Evolutionary conservation across 2,329 filamentous ascomycete genomes (phyloP).

Genomic region (Colletotrichum cordylinicola): DNA sequence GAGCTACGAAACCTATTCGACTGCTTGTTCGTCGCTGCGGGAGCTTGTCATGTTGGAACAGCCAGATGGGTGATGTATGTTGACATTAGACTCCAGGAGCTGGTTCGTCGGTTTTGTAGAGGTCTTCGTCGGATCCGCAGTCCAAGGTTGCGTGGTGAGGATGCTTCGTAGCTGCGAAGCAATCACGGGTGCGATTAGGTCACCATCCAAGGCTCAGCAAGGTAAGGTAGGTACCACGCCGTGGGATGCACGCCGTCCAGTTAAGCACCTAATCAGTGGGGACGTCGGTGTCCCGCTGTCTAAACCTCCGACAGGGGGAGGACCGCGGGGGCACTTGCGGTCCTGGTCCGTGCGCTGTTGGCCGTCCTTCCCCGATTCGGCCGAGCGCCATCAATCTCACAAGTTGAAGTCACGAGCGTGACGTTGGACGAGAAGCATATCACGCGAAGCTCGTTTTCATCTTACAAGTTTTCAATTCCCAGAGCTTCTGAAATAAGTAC

Average conservation of each 20-base stretch:
- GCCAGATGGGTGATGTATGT: neutral
- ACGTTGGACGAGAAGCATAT: neutral
- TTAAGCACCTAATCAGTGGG: slow-evolving; percentile 10
- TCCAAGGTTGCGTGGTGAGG: neutral
- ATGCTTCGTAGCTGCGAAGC: neutral
- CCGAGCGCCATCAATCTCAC: neutral
- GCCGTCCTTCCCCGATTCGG: neutral
- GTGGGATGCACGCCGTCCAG: neutral
- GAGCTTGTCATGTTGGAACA: slow-evolving; percentile 12
- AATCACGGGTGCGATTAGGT: slow-evolving; percentile 21
- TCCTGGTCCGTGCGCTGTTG: neutral
- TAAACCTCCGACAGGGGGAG: slow-evolving; percentile 3
- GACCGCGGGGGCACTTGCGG: neutral
- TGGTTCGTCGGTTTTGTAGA: too few species aligned
- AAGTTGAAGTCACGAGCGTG: neutral
- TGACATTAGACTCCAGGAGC: neutral
- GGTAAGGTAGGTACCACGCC: neutral
- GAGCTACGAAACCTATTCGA: slow-evolving; percentile 11
- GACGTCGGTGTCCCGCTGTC: neutral
- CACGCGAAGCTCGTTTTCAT: neutral
- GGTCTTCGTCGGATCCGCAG: neutral
- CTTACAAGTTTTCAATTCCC: neutral
- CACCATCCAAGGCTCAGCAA: neutral
- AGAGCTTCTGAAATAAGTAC: neutral
- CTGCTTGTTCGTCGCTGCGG: neutral